These are phyloP conservation scores for Globisporangium spinosum DNA, from an alignment of 352 stramenopile genomes.

Conservation along the genomic window DNA sequence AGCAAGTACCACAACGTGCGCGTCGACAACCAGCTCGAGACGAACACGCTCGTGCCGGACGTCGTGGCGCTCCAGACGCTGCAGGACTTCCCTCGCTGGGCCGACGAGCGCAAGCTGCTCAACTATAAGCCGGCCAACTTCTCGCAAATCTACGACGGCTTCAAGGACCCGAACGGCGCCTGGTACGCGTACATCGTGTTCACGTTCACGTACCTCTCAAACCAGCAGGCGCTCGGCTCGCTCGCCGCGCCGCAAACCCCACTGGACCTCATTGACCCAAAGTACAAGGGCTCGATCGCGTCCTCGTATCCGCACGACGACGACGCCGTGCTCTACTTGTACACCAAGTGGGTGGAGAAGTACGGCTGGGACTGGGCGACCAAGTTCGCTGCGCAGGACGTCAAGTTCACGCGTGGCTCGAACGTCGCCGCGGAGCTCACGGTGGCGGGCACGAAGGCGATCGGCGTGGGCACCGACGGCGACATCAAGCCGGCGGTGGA, in stretches of 20 bases:
- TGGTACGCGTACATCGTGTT: slow-evolving; percentile 40
- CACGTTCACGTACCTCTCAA: slow-evolving; percentile 44
- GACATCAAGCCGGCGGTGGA: background rate
- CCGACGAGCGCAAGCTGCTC: slow-evolving; percentile 34
- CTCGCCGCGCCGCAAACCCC: slow-evolving; percentile 19
- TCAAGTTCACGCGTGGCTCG: slow-evolving; percentile 34
- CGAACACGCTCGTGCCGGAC: slow-evolving; percentile 31
- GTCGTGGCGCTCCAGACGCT: slow-evolving; percentile 50
- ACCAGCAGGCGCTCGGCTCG: slow-evolving; percentile 16
- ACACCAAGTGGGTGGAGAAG: slow-evolving; percentile 39
- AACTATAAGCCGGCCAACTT: slow-evolving; percentile 52
- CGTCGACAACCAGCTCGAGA: slow-evolving; percentile 30
- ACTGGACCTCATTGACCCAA: slow-evolving; percentile 29
- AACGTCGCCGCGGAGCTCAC: slow-evolving; percentile 29
- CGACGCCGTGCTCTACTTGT: slow-evolving; percentile 48
- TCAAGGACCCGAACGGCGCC: slow-evolving; percentile 27
- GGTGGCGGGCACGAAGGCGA: slow-evolving; percentile 26
- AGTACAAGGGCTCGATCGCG: slow-evolving; percentile 37
- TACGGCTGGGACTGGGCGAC: slow-evolving; percentile 52
- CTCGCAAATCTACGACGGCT: slow-evolving; percentile 44
- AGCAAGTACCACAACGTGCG: slow-evolving; percentile 56
- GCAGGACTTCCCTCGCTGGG: slow-evolving; percentile 50
- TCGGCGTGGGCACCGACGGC: slow-evolving; percentile 21
- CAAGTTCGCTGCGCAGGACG: slow-evolving; percentile 36
- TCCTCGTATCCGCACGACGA: slow-evolving; percentile 50